Percentiles rank a stretch among this genome's conserved stretches.
Conservation (phyloP, 148 eudicot species). For the Oxyria digyna region DNA sequence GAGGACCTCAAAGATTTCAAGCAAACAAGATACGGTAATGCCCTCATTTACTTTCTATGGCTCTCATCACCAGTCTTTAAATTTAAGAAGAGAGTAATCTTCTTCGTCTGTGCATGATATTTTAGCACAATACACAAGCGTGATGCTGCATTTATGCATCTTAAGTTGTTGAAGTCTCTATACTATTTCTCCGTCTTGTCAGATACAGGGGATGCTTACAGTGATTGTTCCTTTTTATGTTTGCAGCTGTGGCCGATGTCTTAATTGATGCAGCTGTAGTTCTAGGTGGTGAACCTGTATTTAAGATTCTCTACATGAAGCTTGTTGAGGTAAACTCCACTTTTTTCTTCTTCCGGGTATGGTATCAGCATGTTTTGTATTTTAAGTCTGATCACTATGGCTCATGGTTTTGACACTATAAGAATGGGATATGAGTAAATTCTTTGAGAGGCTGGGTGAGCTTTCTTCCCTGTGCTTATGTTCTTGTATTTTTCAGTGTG, state of each 20-base stretch:
- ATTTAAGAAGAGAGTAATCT: neutral
- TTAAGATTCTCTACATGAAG: constrained; percentile 80
- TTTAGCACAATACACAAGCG: neutral
- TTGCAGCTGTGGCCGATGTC: constrained; percentile 94
- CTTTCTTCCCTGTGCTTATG: neutral
- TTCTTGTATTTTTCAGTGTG: neutral
- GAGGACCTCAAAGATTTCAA: constrained; percentile 94
- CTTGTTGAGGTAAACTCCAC: constrained; percentile 53
- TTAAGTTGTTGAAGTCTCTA: neutral
- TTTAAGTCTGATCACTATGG: neutral
- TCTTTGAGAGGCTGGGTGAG: neutral
- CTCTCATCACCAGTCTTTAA: neutral
- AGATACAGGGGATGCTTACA: constrained; percentile 1
- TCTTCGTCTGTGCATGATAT: neutral
- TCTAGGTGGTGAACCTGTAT: constrained; percentile 75
- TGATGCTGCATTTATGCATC: neutral
- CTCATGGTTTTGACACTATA: neutral
- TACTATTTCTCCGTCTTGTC: neutral
- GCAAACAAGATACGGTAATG: constrained; percentile 92
- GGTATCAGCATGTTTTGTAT: neutral
- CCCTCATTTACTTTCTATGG: neutral
- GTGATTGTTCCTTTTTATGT: constrained; percentile 15
- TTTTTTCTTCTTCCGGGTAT: neutral
- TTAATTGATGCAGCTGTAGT: constrained; percentile 93
- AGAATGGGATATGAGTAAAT: neutral